These are phyloP conservation scores for Epichloe elymi DNA, from an alignment of 2,329 filamentous ascomycete genomes.

Conservation along the genomic window DNA sequence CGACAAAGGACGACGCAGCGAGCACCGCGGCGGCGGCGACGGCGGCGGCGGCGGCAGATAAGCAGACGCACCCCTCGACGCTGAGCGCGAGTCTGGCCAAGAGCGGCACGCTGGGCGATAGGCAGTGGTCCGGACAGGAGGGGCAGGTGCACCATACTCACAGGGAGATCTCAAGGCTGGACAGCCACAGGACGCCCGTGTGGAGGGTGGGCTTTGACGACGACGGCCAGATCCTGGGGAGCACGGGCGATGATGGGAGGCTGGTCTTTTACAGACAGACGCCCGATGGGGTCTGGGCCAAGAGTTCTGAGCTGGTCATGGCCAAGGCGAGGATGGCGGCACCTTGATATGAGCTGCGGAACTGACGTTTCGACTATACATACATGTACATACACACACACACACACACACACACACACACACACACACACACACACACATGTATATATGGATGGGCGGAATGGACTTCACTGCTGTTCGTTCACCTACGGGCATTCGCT, in stretches of 20 bases:
- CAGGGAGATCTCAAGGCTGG: conserved; percentile 52
- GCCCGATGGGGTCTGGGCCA: conserved; percentile 43
- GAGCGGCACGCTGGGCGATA: conserved; percentile 30
- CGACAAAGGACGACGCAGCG: conserved; percentile 16
- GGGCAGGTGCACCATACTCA: conserved; percentile 53
- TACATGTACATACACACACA: too few relatives aligned
- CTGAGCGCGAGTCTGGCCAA: conserved; percentile 41
- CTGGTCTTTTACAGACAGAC: conserved; percentile 48
- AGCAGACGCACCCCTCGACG: conserved; percentile 28
- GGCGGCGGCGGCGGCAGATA: conserved; percentile 10
- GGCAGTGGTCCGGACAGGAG: conserved; percentile 42
- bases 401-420: too few relatives aligned
- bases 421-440: too few relatives aligned
- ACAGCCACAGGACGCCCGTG: conserved; percentile 55
- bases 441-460: too few relatives aligned
- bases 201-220: conserved; percentile 64
- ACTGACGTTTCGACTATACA: background rate
- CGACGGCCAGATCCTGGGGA: conserved; percentile 59
- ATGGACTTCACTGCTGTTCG: too few relatives aligned
- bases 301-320: conserved; percentile 47
- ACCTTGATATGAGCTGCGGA: conserved; percentile 16
- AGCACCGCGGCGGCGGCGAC: conserved; percentile 5
- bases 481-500: too few relatives aligned
- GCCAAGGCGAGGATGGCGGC: conserved; percentile 41
- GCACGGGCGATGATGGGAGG: conserved; percentile 63